These are phyloP conservation scores for Emericellopsis cladophorae DNA, from an alignment of 2,329 filamentous ascomycete genomes.

Conservation along the genomic window DNA sequence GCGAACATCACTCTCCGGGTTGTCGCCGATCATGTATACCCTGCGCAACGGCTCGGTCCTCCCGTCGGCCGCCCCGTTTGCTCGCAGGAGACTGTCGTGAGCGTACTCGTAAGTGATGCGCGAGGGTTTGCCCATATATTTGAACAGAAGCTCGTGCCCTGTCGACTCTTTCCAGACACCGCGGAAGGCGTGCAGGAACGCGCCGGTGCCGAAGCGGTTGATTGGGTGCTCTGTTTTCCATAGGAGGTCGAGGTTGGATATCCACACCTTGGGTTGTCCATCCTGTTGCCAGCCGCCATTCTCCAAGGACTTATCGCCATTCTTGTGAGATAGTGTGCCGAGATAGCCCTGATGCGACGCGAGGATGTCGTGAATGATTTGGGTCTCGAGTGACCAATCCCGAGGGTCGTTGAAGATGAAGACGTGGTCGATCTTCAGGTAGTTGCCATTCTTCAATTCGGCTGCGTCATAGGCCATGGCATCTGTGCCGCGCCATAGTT, in stretches of 20 bases:
- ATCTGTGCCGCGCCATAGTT: neutral
- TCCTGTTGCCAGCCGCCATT: constrained; percentile 75
- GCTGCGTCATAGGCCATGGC: neutral
- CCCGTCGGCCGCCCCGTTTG: constrained; percentile 3
- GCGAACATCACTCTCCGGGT: constrained; percentile 78
- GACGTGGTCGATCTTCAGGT: constrained; percentile 74
- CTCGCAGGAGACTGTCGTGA: constrained; percentile 52
- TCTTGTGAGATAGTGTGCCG: constrained; percentile 66
- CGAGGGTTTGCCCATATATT: constrained; percentile 74
- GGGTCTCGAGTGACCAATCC: constrained; percentile 86
- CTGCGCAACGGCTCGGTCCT: constrained; percentile 37
- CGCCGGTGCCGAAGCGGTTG: constrained; percentile 82
- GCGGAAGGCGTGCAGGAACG: constrained; percentile 70
- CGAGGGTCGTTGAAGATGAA: constrained; percentile 93
- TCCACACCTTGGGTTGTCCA: constrained; percentile 69
- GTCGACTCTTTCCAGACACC: constrained; percentile 71
- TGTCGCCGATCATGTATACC: constrained; percentile 93
- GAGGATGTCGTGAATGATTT: constrained; percentile 73
- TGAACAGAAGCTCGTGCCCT: constrained; percentile 46
- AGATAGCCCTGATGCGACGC: constrained; percentile 67
- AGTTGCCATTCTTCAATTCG: neutral
- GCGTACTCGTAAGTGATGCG: constrained; percentile 71
- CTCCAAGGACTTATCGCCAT: constrained; percentile 49
- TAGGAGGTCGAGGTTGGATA: constrained; percentile 80
- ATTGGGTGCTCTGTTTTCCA: constrained; percentile 81